Base-by-base conservation (phyloP, 176 grass and related monocot species). In the Ensete glaucum region DNA sequence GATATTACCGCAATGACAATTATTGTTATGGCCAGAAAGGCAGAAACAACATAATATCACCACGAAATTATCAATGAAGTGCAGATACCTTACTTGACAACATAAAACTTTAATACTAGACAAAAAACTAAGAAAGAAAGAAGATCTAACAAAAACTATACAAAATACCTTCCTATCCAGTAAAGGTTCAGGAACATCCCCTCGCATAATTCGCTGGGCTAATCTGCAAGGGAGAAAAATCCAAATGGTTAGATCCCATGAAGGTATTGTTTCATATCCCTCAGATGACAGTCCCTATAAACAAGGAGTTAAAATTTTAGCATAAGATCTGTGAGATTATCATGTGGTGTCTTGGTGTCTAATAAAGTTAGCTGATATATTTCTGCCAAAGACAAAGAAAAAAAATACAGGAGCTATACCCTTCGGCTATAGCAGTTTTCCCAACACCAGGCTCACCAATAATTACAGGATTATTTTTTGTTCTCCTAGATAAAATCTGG, bases 381-480 rank as follows among this genome's bases (percentile, higher is more conserved):
- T 11, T 51, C 11, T 22, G 1, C 19, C 3, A 27, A 19, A 64
- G 53, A 54, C 55, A 54, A 53, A 64, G 11, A 34, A 64, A 34
- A 25, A 73, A 56, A 62, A 66, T 57, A 77, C 50, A 20, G 62
- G 16, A 54, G 22, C 23, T 74, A 82, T 85, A 97, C 90, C 94
- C 90, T 91, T 97, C 94, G 71, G 88, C 94, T 73, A 97, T 93
- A 25, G 94, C 94, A 74, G 90, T 97, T 85, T 97, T 97, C 59
- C 88, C 94, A 79, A 97, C 90, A 81, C 90, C 90, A 76, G 90
- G 94, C 72, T 97, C 90, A 1, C 90, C 94, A 82, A 93, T 97
- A 80, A 97, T 97, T 16, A 97, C 90, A 79, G 88, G 90, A 85
- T 97, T 97, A 54, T 93, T 93, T 81, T 97, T 97, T 49, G 94